Evolutionary conservation across 352 stramenopile genomes (phyloP).

Genomic region (Peronosclerospora sorghi): DNA sequence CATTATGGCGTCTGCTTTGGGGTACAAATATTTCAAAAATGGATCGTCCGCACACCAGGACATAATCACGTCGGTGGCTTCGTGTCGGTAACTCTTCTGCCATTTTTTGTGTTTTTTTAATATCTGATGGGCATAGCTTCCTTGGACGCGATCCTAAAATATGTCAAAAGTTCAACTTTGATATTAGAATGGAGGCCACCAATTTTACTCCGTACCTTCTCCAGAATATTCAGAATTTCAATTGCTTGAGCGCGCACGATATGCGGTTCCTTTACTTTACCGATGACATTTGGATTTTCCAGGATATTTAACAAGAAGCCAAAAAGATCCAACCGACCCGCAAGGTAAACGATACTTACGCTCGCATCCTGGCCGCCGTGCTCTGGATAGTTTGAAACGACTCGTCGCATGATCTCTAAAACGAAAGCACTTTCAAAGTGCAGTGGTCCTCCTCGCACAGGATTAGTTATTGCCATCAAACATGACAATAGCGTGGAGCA

Average conservation of each 20-base stretch:
- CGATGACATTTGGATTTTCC: slow-evolving; percentile 43
- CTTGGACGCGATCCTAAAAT: slow-evolving; percentile 49
- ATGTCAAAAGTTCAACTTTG: slow-evolving; percentile 1
- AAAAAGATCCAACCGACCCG: slow-evolving; percentile 58
- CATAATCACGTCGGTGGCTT: slow-evolving; percentile 33
- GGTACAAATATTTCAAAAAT: slow-evolving; percentile 51
- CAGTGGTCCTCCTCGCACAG: slow-evolving; percentile 32
- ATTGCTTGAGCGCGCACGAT: slow-evolving; percentile 59
- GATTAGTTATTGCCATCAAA: slow-evolving; percentile 41
- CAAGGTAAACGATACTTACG: slow-evolving; percentile 62
- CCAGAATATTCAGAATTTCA: slow-evolving; percentile 67
- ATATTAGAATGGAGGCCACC: background rate
- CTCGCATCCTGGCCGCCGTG: slow-evolving; percentile 47
- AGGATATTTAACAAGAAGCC: slow-evolving; percentile 65
- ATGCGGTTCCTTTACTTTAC: slow-evolving; percentile 47
- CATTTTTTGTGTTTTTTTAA: slow-evolving; percentile 85
- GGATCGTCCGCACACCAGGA: slow-evolving; percentile 49
- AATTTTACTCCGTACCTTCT: slow-evolving; percentile 34
- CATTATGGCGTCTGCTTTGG: slow-evolving; percentile 44
- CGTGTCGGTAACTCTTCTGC: slow-evolving; percentile 69
- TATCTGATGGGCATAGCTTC: slow-evolving; percentile 58
- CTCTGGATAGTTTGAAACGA: slow-evolving; percentile 58
- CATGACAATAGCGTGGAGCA: slow-evolving; percentile 45
- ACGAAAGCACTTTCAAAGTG: slow-evolving; percentile 56
- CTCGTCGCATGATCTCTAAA: slow-evolving; percentile 63